Conservation (phyloP, 2,329 filamentous ascomycete genomes). For the Decorospora gaudefroyi region DNA sequence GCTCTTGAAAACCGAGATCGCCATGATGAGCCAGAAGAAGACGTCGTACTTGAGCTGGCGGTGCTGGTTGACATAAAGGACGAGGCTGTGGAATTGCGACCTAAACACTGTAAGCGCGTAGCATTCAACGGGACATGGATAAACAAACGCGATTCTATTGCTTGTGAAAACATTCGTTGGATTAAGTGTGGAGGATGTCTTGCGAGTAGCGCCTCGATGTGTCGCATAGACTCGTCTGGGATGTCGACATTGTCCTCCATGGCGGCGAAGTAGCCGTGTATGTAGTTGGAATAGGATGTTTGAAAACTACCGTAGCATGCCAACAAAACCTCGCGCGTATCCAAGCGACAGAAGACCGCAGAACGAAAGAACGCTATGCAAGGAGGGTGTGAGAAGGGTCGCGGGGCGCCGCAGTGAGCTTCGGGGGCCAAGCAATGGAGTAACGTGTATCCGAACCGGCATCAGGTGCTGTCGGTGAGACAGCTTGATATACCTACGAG, state of each 20-base stretch:
- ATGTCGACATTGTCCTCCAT: constrained; percentile 46
- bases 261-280: constrained; percentile 20
- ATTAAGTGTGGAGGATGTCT: constrained; percentile 45
- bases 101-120: constrained; percentile 31
- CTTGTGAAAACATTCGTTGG: constrained; percentile 46
- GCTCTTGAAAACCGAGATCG: constrained; percentile 42
- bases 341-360: constrained; percentile 14
- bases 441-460: constrained; percentile 39
- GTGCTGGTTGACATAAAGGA: constrained; percentile 43
- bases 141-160: constrained; percentile 43
- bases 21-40: constrained; percentile 40
- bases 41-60: constrained; percentile 34
- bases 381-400: constrained; percentile 29
- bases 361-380: constrained; percentile 14
- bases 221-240: constrained; percentile 46
- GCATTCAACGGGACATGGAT: background rate
- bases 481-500: constrained; percentile 42
- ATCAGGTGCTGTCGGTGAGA: constrained; percentile 44
- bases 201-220: constrained; percentile 44
- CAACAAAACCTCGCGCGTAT: constrained; percentile 17
- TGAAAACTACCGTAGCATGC: constrained; percentile 26
- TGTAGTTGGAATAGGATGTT: constrained; percentile 13
- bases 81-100: constrained; percentile 42
- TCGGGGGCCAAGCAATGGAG: constrained; percentile 40
- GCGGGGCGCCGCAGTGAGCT: constrained; percentile 25